Evolutionary conservation across 2,329 filamentous ascomycete species (phyloP), one percentile per base, ranked within the genome.

Genomic region (Aspergillus versicolor): DNA sequence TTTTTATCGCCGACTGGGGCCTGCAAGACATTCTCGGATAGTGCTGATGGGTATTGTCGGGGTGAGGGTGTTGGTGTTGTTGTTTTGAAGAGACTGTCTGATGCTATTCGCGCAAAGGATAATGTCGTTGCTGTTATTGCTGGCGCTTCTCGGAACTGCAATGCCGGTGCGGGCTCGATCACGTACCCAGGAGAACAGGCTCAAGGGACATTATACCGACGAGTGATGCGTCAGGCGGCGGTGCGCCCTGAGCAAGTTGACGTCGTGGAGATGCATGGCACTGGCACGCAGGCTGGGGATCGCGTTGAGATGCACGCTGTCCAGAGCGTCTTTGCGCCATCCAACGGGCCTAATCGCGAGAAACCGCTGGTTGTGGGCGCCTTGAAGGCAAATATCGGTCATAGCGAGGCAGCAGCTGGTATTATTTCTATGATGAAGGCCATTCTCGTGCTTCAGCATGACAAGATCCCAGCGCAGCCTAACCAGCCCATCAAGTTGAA

Each of bases 371-470:
- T 67, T 32, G 56, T 73, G 3, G 68, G 70, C 3, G 38, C 71
- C 1, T 63, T 71, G 51, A 75, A 75, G 42, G 65, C 72, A 0
- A 73, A 74, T 47, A 63, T 75, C 15, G 73, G 70, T 81, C 38
- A 85, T 79, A 15, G 81, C 79, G 15, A 75, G 49, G 65, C 70
- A 3, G 73, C 49, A 0, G 67, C 71, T 0, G 72, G 71, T 12
- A 58, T 70, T 3, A 62, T 65, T 6, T 61, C 68, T 0, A 73
- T 89, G 4, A 77, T 85, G 66, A 89, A 89, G 70, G 82, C 86
- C 0, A 70, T 89, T 2, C 66, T 88, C 65, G 88, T 88, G 84
- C 69, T 88, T 44, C 78, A 86, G 70, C 82, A 88, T 62, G 81
- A 81, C 50, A 69, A 73, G 3, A 89, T 90, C 34, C 85, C 86